Evolutionary conservation across 1,284 basidiomycete species (phyloP).

Genomic region (Ganoderma lingzhi): DNA sequence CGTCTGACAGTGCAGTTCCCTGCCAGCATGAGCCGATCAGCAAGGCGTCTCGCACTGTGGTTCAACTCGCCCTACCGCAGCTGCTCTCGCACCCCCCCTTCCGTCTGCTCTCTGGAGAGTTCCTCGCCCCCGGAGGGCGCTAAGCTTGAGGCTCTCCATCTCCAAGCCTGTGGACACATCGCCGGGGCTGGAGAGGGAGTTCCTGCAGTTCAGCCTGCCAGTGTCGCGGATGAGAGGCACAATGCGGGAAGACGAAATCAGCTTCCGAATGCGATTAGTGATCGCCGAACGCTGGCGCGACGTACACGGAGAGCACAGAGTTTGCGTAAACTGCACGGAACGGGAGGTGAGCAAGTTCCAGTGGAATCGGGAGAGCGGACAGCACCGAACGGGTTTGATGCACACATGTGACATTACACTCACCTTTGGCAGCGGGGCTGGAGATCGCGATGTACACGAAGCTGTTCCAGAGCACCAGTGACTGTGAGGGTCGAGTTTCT

Average conservation of each 20-base stretch:
- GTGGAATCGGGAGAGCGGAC: no score
- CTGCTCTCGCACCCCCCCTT: no score
- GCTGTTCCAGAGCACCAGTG: background rate
- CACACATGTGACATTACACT: background rate
- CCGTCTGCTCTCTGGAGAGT: no score
- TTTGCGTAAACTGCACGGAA: background rate
- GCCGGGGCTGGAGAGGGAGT: background rate
- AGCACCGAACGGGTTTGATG: background rate
- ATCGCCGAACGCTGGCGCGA: background rate
- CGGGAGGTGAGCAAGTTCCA: no score
- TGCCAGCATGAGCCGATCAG: no score
- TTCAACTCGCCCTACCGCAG: no score
- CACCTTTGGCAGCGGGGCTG: background rate
- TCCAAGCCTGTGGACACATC: background rate
- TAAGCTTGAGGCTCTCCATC: background rate
- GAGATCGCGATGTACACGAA: conserved; percentile 1
- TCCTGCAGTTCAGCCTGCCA: background rate
- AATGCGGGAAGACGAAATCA: background rate
- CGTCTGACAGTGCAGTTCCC: no score
- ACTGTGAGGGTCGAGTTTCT: background rate
- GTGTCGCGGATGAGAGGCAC: background rate
- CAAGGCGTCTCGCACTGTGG: no score
- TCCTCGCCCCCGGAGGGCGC: no score
- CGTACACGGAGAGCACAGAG: background rate
- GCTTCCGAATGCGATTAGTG: background rate